Percentiles rank a stretch among this genome's conserved stretches.
Conservation (phyloP, 2,329 filamentous ascomycete genomes). For the Nemania sp. region DNA sequence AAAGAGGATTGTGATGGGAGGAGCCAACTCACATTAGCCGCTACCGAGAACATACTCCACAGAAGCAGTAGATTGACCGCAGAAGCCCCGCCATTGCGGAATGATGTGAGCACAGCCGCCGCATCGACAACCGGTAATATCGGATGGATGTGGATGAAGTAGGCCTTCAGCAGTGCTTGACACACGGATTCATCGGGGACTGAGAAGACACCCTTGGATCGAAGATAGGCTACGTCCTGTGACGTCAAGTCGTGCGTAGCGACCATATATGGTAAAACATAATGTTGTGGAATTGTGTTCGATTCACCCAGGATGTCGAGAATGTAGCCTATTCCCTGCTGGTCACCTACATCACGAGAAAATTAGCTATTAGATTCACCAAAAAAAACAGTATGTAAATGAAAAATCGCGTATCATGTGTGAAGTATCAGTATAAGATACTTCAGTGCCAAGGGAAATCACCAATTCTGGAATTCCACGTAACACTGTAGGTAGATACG, state of each 20-base stretch:
- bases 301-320: slow-evolving; percentile 31
- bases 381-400: background rate
- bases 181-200: slow-evolving; percentile 39
- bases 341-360: slow-evolving; percentile 4
- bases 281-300: slow-evolving; percentile 36
- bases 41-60: slow-evolving; percentile 47
- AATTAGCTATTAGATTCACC: slow-evolving; percentile 1
- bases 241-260: slow-evolving; percentile 31
- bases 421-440: background rate
- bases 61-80: slow-evolving; percentile 44
- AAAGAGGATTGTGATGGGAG: background rate
- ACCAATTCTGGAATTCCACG: too few relatives aligned
- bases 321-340: slow-evolving; percentile 25
- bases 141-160: slow-evolving; percentile 46
- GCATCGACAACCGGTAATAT: slow-evolving; percentile 44
- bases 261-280: slow-evolving; percentile 29
- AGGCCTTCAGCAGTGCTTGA: slow-evolving; percentile 41
- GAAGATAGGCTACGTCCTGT: slow-evolving; percentile 38
- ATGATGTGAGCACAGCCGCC: slow-evolving; percentile 36
- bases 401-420: background rate
- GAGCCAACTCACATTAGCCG: slow-evolving; percentile 37
- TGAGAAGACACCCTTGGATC: slow-evolving; percentile 43
- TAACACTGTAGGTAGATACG: too few relatives aligned
- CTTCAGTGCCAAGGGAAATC: too few relatives aligned
- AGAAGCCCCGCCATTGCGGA: slow-evolving; percentile 35